Percentiles rank a stretch among this genome's conserved stretches.
Evolutionary conservation across 2,329 filamentous ascomycete species (phyloP).

Genomic region (Monilinia polystroma): DNA sequence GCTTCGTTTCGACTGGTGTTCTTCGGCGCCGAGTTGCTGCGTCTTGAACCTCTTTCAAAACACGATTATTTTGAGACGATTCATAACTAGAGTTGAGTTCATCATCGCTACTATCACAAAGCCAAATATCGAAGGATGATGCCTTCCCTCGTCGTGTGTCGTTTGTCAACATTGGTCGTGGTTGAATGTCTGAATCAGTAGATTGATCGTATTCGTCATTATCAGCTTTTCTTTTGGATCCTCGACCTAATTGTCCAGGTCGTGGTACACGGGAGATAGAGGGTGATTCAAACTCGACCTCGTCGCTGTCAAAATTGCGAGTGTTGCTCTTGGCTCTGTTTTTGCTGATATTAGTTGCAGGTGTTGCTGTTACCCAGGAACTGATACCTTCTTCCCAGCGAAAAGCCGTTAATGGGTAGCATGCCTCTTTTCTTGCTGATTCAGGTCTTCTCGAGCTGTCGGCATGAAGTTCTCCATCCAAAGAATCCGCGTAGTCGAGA

Average conservation of each 20-base stretch:
- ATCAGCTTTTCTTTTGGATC: not conserved
- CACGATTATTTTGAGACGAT: conserved; percentile 27
- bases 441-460: not conserved
- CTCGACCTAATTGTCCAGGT: not conserved
- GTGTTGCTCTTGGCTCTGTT: conserved; percentile 19
- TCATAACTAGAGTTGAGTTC: conserved; percentile 33
- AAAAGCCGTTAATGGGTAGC: conserved; percentile 37
- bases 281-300: conserved; percentile 31
- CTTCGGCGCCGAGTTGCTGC: conserved; percentile 2
- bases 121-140: not conserved
- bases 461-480: conserved; percentile 28
- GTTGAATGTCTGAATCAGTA: not conserved
- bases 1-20: not conserved
- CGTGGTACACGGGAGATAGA: conserved; percentile 16
- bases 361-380: conserved; percentile 55
- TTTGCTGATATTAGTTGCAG: conserved; percentile 34
- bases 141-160: not conserved
- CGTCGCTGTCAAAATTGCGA: conserved; percentile 10
- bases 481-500: conserved; percentile 37
- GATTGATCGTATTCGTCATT: not conserved
- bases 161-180: conserved; percentile 22
- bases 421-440: conserved; percentile 25
- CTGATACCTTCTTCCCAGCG: conserved; percentile 57
- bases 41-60: conserved; percentile 29
- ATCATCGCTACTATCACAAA: conserved; percentile 38